These are phyloP conservation scores for Albifimbria verrucaria DNA, from an alignment of 2,329 filamentous ascomycete genomes.

Conservation along the genomic window DNA sequence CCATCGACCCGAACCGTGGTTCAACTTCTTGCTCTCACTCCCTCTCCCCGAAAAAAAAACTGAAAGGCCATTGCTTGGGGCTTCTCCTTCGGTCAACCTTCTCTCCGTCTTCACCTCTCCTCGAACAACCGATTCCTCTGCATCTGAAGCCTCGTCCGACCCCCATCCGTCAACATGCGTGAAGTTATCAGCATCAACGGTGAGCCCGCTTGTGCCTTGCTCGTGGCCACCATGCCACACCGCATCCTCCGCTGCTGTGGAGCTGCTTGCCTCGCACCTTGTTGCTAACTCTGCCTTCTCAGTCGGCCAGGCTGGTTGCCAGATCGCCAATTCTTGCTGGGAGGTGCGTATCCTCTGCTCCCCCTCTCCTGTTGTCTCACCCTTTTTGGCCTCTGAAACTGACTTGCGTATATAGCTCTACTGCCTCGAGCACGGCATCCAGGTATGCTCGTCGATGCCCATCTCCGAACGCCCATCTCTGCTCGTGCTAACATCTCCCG, in stretches of 20 bases:
- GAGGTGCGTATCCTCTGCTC: slow-evolving; percentile 68
- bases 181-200: slow-evolving; percentile 99
- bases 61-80: slow-evolving; percentile 24
- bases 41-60: slow-evolving; percentile 23
- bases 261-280: slow-evolving; percentile 5
- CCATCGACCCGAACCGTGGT: slow-evolving; percentile 14
- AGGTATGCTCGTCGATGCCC: slow-evolving; percentile 57
- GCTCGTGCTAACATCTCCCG: slow-evolving; percentile 7
- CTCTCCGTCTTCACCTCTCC: slow-evolving; percentile 19
- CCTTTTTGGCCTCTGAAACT: neutral
- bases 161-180: slow-evolving; percentile 71
- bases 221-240: slow-evolving; percentile 34
- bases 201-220: slow-evolving; percentile 49
- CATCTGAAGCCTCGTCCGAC: slow-evolving; percentile 13
- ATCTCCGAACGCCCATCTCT: slow-evolving; percentile 11
- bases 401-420: slow-evolving; percentile 67
- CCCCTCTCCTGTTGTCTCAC: neutral
- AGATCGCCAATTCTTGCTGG: slow-evolving; percentile 99
- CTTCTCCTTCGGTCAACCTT: slow-evolving; percentile 30
- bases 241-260: slow-evolving; percentile 28
- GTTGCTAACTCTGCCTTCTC: slow-evolving; percentile 51
- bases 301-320: slow-evolving; percentile 99
- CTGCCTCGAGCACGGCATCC: slow-evolving; percentile 99
- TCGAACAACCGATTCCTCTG: slow-evolving; percentile 18
- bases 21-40: slow-evolving; percentile 17